phyloP scores from a whole-genome alignment of 2,329 filamentous ascomycete species.

The Lizonia empirigonia region DNA sequence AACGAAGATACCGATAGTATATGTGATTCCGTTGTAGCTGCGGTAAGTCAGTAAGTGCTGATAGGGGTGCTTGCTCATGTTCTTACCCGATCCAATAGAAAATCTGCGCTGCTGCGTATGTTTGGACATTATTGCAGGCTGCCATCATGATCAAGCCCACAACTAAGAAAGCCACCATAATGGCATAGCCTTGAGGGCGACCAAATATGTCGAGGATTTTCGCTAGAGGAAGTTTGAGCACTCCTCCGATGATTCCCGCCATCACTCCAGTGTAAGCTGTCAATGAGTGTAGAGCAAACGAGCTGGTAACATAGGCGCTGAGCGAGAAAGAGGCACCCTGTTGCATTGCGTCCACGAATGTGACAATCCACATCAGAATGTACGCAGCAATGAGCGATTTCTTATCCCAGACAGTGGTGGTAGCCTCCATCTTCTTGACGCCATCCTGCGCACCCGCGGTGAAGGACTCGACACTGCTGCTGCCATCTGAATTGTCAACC shows the following conservation, averaged over 20 bases:
- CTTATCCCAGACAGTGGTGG: slow-evolving; percentile 49
- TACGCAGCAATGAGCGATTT: slow-evolving; percentile 50
- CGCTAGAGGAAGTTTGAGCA: slow-evolving; percentile 44
- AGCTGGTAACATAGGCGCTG: slow-evolving; percentile 44
- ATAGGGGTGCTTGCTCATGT: background rate
- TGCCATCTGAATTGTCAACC: slow-evolving; percentile 11
- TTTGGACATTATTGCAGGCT: slow-evolving; percentile 62
- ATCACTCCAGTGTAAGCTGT: slow-evolving; percentile 42
- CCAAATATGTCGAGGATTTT: slow-evolving; percentile 49
- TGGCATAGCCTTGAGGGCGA: slow-evolving; percentile 41
- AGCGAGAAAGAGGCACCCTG: slow-evolving; percentile 46
- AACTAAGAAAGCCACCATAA: slow-evolving; percentile 29
- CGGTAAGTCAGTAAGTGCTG: background rate
- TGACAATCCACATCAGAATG: slow-evolving; percentile 19
- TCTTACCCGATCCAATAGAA: slow-evolving; percentile 66
- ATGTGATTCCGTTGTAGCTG: slow-evolving; percentile 58
- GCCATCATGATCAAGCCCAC: slow-evolving; percentile 67
- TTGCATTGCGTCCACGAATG: slow-evolving; percentile 51
- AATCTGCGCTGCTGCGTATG: slow-evolving; percentile 67
- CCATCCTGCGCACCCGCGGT: slow-evolving; percentile 38
- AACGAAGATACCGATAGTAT: slow-evolving; percentile 67
- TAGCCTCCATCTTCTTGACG: slow-evolving; percentile 50
- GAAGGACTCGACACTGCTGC: slow-evolving; percentile 6
- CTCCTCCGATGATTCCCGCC: slow-evolving; percentile 41
- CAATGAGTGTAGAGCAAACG: slow-evolving; percentile 39